Percentiles rank a stretch among this genome's conserved stretches.
Evolutionary conservation across 495 filamentous ascomycete genomes (phyloP).

Genomic region (Bathelium albidoporum): DNA sequence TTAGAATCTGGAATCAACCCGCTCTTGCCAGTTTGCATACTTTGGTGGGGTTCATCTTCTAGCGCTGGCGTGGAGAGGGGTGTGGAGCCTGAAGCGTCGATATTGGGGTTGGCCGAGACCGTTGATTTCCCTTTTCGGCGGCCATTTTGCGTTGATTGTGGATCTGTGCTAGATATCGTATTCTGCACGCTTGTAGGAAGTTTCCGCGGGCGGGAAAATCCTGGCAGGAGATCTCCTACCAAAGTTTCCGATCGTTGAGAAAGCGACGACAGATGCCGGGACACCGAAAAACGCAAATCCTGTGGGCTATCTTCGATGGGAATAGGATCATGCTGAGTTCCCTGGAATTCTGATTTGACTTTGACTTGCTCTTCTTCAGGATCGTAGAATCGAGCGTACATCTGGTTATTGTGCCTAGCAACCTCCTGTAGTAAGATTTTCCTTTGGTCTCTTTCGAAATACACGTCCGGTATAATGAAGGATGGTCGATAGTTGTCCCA

Average conservation of each 20-base stretch:
- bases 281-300: neutral
- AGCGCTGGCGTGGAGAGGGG: too few relatives aligned
- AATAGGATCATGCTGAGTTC: neutral
- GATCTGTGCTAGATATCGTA: too few relatives aligned
- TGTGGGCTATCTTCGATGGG: neutral
- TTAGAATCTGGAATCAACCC: neutral
- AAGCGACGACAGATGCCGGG: neutral
- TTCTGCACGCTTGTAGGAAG: too few relatives aligned
- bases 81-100: too few relatives aligned
- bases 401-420: neutral
- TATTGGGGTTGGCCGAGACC: too few relatives aligned
- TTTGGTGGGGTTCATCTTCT: neutral
- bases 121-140: too few relatives aligned
- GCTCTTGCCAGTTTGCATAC: neutral
- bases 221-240: neutral
- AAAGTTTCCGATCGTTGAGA: neutral
- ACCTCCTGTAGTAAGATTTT: neutral
- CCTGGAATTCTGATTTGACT: neutral
- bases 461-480: neutral
- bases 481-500: neutral
- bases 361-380: neutral
- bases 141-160: too few relatives aligned
- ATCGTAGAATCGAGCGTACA: neutral
- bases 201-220: neutral
- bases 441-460: neutral